Evolutionary conservation across 2,329 filamentous ascomycete genomes (phyloP).

Genomic region (Emmonsia crescens): DNA sequence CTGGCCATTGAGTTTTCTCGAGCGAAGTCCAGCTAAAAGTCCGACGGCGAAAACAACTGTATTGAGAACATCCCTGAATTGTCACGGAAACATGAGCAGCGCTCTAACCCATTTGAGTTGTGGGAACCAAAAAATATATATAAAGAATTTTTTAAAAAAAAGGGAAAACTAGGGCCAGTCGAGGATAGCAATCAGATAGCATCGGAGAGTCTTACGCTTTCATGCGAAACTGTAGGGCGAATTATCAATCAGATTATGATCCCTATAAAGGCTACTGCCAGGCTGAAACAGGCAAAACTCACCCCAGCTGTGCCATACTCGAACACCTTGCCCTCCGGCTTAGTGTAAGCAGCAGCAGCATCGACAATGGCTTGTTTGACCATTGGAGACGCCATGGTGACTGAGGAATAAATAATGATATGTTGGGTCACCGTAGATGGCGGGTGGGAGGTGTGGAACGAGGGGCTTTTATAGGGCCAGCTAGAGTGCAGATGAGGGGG

Average conservation of each 20-base stretch:
- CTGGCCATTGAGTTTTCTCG: conserved; percentile 78
- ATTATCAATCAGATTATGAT: conserved; percentile 11
- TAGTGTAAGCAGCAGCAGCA: conserved; percentile 39
- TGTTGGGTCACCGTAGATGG: not conserved
- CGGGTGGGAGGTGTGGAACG: not conserved
- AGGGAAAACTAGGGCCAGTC: not conserved
- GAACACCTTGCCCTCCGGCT: conserved; percentile 42
- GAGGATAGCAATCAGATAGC: not conserved
- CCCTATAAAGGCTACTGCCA: not conserved
- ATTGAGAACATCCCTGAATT: conserved; percentile 61
- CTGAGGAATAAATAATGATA: not conserved
- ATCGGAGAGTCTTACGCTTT: conserved; percentile 46
- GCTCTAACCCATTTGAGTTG: not conserved
- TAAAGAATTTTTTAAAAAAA: not conserved
- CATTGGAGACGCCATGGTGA: conserved; percentile 32
- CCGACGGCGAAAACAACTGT: conserved; percentile 90
- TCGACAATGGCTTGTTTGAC: conserved; percentile 36
- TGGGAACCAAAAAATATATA: conserved; percentile 10
- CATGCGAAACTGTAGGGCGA: conserved; percentile 49
- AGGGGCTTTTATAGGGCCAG: not conserved
- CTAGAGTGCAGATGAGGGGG: not conserved
- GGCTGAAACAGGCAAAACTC: conserved; percentile 24
- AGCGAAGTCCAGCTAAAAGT: conserved; percentile 76
- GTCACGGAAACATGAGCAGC: not conserved
- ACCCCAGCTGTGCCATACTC: conserved; percentile 53